These are phyloP conservation scores for Micractinium sp. DNA, from an alignment of 139 green algal genomes.

Conservation along the genomic window DNA sequence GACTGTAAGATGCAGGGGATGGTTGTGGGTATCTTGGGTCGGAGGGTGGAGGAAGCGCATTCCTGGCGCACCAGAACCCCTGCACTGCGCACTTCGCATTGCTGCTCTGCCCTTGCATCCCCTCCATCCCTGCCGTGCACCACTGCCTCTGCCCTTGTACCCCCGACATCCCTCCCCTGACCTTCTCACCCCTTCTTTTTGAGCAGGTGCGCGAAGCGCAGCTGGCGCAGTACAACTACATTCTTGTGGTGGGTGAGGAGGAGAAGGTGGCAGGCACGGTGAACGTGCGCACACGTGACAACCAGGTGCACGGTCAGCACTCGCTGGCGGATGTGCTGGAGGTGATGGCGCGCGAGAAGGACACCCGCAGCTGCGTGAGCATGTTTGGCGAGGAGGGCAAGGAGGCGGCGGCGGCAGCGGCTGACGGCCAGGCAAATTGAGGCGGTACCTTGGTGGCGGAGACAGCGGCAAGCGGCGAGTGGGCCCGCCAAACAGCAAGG, in stretches of 20 bases:
- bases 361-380: conserved; percentile 24
- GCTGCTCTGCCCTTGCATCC: too few species aligned
- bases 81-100: background rate
- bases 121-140: too few species aligned
- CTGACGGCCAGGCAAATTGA: background rate
- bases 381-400: conserved; percentile 33
- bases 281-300: conserved; percentile 96
- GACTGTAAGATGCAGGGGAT: background rate
- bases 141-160: too few species aligned
- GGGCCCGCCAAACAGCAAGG: too few species aligned
- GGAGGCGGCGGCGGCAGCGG: background rate
- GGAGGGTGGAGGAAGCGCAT: too few species aligned
- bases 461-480: too few species aligned
- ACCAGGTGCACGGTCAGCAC: conserved; percentile 59
- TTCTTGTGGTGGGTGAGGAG: conserved; percentile 91
- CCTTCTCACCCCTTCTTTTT: too few species aligned
- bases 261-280: conserved; percentile 79
- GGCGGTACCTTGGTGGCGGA: too few species aligned
- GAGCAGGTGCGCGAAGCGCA: conserved; percentile 81
- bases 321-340: conserved; percentile 41
- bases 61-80: background rate
- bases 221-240: conserved; percentile 98
- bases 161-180: too few species aligned
- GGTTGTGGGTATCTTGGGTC: too few species aligned
- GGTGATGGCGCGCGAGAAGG: conserved; percentile 47